A percentile compares a stretch with the other conserved stretches of the same genome.
Evolutionary conservation across 306 rosid species (phyloP).

Genomic region (Erythrophleum fordii): DNA sequence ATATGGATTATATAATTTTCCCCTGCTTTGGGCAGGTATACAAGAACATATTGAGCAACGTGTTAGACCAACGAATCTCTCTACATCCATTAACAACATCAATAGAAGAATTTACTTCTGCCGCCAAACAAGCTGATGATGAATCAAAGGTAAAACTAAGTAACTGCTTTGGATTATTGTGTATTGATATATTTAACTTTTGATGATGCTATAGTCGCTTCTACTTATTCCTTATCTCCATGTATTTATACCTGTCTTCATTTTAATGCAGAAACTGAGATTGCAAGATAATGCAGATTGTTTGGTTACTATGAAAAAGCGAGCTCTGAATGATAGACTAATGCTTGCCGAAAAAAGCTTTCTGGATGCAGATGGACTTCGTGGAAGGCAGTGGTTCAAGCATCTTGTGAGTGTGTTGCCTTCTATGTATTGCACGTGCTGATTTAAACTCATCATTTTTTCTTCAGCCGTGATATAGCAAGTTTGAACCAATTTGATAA

Average conservation of each 20-base stretch:
- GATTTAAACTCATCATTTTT: neutral
- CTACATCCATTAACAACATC: slow-evolving; percentile 52
- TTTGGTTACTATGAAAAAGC: slow-evolving; percentile 52
- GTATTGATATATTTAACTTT: neutral
- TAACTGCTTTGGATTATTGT: neutral
- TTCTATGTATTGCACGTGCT: slow-evolving; percentile 15
- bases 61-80: slow-evolving; percentile 43
- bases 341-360: slow-evolving; percentile 83
- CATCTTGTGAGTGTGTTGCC: slow-evolving; percentile 74
- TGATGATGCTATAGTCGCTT: neutral
- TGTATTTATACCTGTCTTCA: too few relatives aligned
- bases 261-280: slow-evolving; percentile 56
- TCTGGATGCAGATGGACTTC: slow-evolving; percentile 72
- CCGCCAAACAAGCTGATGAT: slow-evolving; percentile 60
- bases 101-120: slow-evolving; percentile 58
- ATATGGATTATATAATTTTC: neutral
- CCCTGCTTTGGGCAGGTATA: slow-evolving; percentile 44
- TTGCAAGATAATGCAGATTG: slow-evolving; percentile 48
- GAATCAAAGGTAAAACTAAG: slow-evolving; percentile 58
- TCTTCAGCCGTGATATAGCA: neutral
- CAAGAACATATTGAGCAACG: slow-evolving; percentile 46
- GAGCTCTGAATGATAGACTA: slow-evolving; percentile 75
- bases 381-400: slow-evolving; percentile 80
- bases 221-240: slow-evolving; percentile 1
- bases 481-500: neutral